Evolutionary conservation across 257 asterid genomes (phyloP).

Genomic region (Apocynum venetum): DNA sequence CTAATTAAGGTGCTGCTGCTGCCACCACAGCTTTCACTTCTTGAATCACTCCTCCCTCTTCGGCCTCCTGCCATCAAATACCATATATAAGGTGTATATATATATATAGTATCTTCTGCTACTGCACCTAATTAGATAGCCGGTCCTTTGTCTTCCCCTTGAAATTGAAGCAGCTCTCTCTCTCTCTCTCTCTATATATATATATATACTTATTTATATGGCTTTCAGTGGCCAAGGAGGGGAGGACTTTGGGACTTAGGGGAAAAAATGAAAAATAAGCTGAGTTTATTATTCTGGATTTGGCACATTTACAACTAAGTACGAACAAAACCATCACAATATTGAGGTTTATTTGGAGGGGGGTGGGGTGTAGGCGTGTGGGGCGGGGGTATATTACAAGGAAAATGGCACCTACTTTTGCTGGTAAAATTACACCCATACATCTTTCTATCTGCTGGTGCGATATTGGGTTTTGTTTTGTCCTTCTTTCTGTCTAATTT

Average conservation of each 20-base stretch:
- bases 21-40: not conserved
- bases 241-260: not conserved
- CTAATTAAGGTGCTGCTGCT: not conserved
- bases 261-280: not conserved
- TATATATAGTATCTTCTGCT: not conserved
- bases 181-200: not conserved
- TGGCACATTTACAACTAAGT: constrained; percentile 3
- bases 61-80: not conserved
- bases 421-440: constrained; percentile 3
- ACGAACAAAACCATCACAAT: constrained; percentile 15
- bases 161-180: not conserved
- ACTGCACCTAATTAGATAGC: not conserved
- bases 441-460: constrained; percentile 13
- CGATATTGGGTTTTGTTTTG: not conserved
- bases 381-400: not conserved
- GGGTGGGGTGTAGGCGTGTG: too few species aligned
- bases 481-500: constrained; percentile 7
- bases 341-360: not conserved
- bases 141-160: not conserved
- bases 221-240: not conserved
- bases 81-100: not conserved
- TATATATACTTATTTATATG: constrained; percentile 13
- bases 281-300: not conserved
- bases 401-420: constrained; percentile 9
- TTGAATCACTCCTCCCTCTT: not conserved